Evolutionary conservation across 768 basidiomycete genomes (phyloP).

Genomic region (Rubroboletus satanas): DNA sequence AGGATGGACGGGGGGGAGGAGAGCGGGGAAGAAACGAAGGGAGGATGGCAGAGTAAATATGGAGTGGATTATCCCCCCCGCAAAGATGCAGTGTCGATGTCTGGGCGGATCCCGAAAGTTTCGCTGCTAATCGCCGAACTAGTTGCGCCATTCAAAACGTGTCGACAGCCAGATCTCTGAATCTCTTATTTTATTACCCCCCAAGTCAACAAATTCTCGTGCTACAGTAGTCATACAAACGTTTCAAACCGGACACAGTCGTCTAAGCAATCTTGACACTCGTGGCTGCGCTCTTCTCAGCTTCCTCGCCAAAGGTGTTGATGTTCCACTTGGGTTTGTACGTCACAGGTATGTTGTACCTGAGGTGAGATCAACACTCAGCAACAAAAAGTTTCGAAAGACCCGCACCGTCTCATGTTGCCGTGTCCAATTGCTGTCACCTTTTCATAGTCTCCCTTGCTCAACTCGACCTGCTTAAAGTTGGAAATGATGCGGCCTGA

Average conservation of each 20-base stretch:
- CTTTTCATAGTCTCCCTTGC: slow-evolving; percentile 62
- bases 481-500: slow-evolving; percentile 66
- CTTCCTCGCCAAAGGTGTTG: slow-evolving; percentile 62
- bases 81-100: slow-evolving; percentile 10
- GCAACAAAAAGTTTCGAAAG: neutral
- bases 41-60: neutral
- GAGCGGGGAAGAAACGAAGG: neutral
- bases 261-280: slow-evolving; percentile 32
- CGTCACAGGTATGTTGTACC: slow-evolving; percentile 58
- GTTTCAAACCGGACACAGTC: neutral
- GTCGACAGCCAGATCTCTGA: neutral
- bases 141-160: neutral
- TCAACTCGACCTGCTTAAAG: slow-evolving; percentile 70
- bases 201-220: neutral
- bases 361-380: neutral
- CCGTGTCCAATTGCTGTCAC: slow-evolving; percentile 37
- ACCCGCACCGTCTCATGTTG: slow-evolving; percentile 34
- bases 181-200: too few relatives aligned
- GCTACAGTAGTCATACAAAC: neutral
- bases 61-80: slow-evolving; percentile 18
- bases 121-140: neutral
- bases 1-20: neutral
- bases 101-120: neutral
- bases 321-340: slow-evolving; percentile 68
- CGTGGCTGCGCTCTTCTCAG: slow-evolving; percentile 42